Conservation (phyloP, 768 basidiomycete genomes). For the Termitomyces sp. region DNA sequence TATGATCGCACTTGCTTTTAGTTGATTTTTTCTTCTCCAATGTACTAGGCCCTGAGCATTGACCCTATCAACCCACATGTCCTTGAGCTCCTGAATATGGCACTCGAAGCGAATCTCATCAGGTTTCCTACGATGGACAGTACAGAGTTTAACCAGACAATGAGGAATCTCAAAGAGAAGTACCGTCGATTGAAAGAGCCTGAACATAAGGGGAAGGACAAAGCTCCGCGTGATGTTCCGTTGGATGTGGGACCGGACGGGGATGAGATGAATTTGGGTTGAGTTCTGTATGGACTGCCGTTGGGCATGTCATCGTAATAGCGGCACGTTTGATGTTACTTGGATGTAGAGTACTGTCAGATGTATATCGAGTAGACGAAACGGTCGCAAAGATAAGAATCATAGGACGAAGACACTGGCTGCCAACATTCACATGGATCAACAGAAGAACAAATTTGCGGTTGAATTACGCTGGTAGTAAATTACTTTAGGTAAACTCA, state of each 20-base stretch:
- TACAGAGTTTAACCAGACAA: slow-evolving; percentile 24
- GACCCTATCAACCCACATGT: slow-evolving; percentile 81
- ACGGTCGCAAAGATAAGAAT: neutral
- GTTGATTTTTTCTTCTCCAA: slow-evolving; percentile 1
- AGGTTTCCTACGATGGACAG: slow-evolving; percentile 15
- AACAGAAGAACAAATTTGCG: neutral
- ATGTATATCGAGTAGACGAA: neutral
- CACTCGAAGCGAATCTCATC: slow-evolving; percentile 50
- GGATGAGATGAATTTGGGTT: slow-evolving; percentile 26
- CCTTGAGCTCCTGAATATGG: slow-evolving; percentile 76
- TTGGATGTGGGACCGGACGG: slow-evolving; percentile 11
- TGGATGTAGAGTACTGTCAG: neutral
- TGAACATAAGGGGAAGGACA: slow-evolving; percentile 24
- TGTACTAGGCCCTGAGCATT: slow-evolving; percentile 61
- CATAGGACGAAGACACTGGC: neutral
- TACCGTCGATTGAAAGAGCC: slow-evolving; percentile 20
- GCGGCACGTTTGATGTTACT: neutral
- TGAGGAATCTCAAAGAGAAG: slow-evolving; percentile 27
- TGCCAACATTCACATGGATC: neutral
- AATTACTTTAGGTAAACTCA: too few species aligned
- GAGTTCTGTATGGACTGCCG: neutral
- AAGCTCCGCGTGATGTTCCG: slow-evolving; percentile 11
- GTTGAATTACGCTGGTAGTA: too few species aligned
- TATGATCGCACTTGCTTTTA: neutral
- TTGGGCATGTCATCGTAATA: neutral